Percentiles rank a stretch among this genome's conserved stretches.
Conservation (phyloP, 2,329 filamentous ascomycete genomes). For the Paecilomyces fulvus region DNA sequence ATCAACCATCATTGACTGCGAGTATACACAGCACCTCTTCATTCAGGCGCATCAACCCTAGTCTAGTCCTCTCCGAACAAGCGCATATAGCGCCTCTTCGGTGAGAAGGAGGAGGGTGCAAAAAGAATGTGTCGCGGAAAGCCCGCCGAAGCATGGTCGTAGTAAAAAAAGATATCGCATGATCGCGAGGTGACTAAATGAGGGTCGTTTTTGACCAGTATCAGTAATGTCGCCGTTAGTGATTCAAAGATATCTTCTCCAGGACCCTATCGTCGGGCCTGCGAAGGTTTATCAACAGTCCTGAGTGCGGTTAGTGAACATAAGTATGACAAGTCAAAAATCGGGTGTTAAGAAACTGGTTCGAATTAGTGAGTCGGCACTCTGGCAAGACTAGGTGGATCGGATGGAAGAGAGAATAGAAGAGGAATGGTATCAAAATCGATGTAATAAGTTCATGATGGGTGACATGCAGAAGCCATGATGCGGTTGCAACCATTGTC, state of each 20-base stretch:
- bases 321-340: too few relatives aligned
- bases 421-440: neutral
- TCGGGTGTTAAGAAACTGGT: neutral
- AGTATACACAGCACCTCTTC: too few relatives aligned
- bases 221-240: neutral
- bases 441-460: neutral
- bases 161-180: neutral
- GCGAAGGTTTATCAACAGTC: neutral
- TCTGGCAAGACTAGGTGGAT: neutral
- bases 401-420: neutral
- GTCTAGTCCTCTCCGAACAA: slow-evolving; percentile 28
- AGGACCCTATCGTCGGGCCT: neutral
- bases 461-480: neutral
- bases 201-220: neutral
- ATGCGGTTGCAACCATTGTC: slow-evolving; percentile 1
- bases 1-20: too few relatives aligned
- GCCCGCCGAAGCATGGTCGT: neutral
- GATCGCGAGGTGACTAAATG: neutral
- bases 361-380: neutral
- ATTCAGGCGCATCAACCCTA: neutral
- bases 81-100: slow-evolving; percentile 27
- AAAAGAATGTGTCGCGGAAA: slow-evolving; percentile 3
- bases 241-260: neutral
- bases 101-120: slow-evolving; percentile 26
- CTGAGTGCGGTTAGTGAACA: neutral